Base-by-base conservation (phyloP, 306 rosid species). In the Gastrolobium villosum region DNA sequence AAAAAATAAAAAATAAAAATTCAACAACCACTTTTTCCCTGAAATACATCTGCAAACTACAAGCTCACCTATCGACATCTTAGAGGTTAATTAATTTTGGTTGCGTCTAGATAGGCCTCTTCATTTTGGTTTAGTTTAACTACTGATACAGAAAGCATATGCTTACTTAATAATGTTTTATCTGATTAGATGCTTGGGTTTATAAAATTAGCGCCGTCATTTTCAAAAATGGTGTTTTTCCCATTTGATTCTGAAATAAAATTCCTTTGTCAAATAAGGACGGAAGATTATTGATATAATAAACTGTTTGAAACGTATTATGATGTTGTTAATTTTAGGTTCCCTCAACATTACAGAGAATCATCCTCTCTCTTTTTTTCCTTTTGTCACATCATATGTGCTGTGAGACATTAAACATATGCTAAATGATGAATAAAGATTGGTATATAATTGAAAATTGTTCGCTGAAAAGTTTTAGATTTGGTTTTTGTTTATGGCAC, bases 161-260 rank as follows among this genome's bases (percentile, higher is more conserved):
- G 13, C 13, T 7, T 30, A n/a, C 32, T 54, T 30, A 54, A 41
- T 72, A 56, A 56, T 40, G 13, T 74, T 60, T 60, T 48, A 35
- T 40, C 6, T 20, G 62, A 62, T 62, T 56, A 48, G 49, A n/a
- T 73, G 45, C 48, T 8, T 62, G 49, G 2, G 40, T 40, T 10
- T 50, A 60, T 71, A 62, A 79, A 62, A 79, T 32, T 7, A 49
- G 73, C 49, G 44, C 72, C 78, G 30, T 70, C 71, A 2, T 56
- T 37, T 70, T 59, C 2, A 45, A 35, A 41, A 5, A 15, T 11
- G 0, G 11, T 46, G 34, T 56, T 35, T 2, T 15, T 6, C 10
- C n/a, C 48, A 8, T 31, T 45, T 69, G 9, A 48, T 70, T 40
- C 31, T 30, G 7, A 28, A 79, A 63, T 43, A 67, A 64, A 39